phyloP scores from a whole-genome alignment of 2,329 filamentous ascomycete genomes.

The Nemania sp. region DNA sequence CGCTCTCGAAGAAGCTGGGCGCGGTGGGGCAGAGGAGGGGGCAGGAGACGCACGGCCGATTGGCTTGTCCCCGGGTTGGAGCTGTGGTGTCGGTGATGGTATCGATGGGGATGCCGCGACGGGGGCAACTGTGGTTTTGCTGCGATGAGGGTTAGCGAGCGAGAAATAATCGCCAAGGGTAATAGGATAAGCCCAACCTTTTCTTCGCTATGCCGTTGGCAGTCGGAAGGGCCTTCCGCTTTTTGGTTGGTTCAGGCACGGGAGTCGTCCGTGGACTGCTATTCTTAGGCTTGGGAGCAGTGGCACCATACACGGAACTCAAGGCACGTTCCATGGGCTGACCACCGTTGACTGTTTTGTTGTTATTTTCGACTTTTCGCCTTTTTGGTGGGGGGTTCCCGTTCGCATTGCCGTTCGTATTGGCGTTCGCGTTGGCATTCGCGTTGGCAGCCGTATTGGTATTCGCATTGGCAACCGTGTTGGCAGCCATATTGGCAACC shows the following conservation, averaged over 20 bases:
- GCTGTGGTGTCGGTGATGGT: conserved; percentile 75
- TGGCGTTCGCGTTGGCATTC: too few relatives aligned
- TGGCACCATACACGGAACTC: conserved; percentile 59
- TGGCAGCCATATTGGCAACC: too few relatives aligned
- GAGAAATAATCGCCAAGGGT: not conserved
- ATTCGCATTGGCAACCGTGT: conserved; percentile 50
- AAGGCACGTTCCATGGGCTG: conserved; percentile 69
- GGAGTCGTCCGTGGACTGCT: conserved; percentile 73
- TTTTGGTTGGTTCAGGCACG: conserved; percentile 71
- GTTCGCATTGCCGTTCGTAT: conserved; percentile 51
- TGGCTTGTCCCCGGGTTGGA: conserved; percentile 67
- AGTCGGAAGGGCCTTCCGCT: conserved; percentile 66
- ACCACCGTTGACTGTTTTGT: conserved; percentile 59
- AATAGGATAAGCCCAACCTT: conserved; percentile 59
- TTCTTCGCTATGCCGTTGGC: conserved; percentile 77
- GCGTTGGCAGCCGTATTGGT: too few relatives aligned
- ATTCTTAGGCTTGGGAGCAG: conserved; percentile 59
- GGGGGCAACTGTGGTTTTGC: conserved; percentile 42
- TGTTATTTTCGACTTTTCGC: conserved; percentile 82
- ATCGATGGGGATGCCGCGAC: conserved; percentile 69
- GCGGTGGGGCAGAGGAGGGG: conserved; percentile 55
- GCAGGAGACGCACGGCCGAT: conserved; percentile 62
- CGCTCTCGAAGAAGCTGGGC: conserved; percentile 70
- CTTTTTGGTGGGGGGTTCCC: conserved; percentile 68
- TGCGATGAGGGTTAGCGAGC: conserved; percentile 23